Base-by-base conservation (phyloP, 2,329 filamentous ascomycete genomes). In the Periconia sp. region DNA sequence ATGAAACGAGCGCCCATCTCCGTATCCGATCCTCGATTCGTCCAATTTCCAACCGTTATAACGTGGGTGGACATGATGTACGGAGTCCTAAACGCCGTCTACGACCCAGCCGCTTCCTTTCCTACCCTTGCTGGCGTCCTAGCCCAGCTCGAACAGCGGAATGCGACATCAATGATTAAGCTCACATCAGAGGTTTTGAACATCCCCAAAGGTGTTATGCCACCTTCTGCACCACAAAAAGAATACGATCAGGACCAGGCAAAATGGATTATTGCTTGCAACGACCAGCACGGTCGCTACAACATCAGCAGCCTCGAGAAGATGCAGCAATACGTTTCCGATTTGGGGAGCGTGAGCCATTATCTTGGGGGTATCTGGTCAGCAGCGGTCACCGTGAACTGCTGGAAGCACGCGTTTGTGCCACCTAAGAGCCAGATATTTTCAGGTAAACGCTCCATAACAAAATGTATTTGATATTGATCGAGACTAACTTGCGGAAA, bases 401-500 rank as follows among this genome's bases (percentile, higher is more conserved):
- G 65, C 30, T 56, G 59, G 13, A 41, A 45, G 14, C 20, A 65
- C 27, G 15, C 55, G 5, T 17, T 68, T 18, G 11, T 19, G 10
- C 49, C 61, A 9, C 65, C 62, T 3, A 45, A 61, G 15, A 64
- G 53, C 33, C 65, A 66, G 50, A n/a, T 20, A 0, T 66, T 63
- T 14, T 48, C 60, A 30, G 56, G 62, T 59, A 54, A 47, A 53
- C 54, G 45, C 6, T 20, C 11, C 8, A 27, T n/a, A 33, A n/a
- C n/a, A n/a, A n/a, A n/a, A n/a, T n/a, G n/a, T n/a, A n/a, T n/a
- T n/a, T n/a, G n/a, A n/a, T n/a, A n/a, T n/a, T n/a, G n/a, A n/a
- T n/a, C n/a, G n/a, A n/a, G n/a, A n/a, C 19, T 47, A 40, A 45
- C 41, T 40, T 50, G 6, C 15, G 2, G 6, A 9, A 27, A 50